These are phyloP conservation scores for Candida argentea DNA, from an alignment of 805 yeast species.

Conservation along the genomic window DNA sequence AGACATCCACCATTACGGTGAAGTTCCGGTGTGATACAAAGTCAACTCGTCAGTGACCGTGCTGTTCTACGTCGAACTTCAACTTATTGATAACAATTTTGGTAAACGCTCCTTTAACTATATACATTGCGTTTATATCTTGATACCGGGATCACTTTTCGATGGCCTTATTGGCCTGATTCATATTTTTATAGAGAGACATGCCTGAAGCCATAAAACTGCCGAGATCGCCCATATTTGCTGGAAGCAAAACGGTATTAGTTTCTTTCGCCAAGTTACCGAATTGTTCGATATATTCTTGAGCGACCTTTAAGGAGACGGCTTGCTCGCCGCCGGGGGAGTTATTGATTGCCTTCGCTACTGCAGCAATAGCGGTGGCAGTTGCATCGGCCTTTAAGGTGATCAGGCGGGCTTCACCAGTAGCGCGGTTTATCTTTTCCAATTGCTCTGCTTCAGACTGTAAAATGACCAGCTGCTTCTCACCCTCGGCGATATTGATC, in stretches of 20 bases:
- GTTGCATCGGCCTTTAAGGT: slow-evolving; percentile 59
- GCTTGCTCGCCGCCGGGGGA: slow-evolving; percentile 71
- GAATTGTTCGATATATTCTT: slow-evolving; percentile 73
- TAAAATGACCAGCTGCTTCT: slow-evolving; percentile 56
- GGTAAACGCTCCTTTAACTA: neutral
- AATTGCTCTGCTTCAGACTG: slow-evolving; percentile 65
- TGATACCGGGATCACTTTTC: neutral
- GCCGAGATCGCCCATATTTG: slow-evolving; percentile 66
- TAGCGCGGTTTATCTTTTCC: slow-evolving; percentile 56
- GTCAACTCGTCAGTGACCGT: too few relatives aligned
- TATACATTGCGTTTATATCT: neutral
- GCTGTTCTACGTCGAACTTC: too few relatives aligned
- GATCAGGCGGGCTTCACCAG: slow-evolving; percentile 66
- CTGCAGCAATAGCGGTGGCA: slow-evolving; percentile 54
- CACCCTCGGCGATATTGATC: slow-evolving; percentile 80
- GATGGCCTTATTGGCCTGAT: slow-evolving; percentile 4
- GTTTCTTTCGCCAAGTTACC: slow-evolving; percentile 75
- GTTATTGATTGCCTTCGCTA: slow-evolving; percentile 58
- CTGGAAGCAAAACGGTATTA: slow-evolving; percentile 69
- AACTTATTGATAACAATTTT: too few relatives aligned
- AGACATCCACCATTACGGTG: too few relatives aligned
- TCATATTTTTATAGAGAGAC: slow-evolving; percentile 54
- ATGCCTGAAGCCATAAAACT: slow-evolving; percentile 68
- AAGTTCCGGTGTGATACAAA: too few relatives aligned
- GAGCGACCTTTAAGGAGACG: slow-evolving; percentile 71